These are phyloP conservation scores for Claviceps pazoutovae DNA, from an alignment of 2,329 filamentous ascomycete genomes.

Conservation along the genomic window DNA sequence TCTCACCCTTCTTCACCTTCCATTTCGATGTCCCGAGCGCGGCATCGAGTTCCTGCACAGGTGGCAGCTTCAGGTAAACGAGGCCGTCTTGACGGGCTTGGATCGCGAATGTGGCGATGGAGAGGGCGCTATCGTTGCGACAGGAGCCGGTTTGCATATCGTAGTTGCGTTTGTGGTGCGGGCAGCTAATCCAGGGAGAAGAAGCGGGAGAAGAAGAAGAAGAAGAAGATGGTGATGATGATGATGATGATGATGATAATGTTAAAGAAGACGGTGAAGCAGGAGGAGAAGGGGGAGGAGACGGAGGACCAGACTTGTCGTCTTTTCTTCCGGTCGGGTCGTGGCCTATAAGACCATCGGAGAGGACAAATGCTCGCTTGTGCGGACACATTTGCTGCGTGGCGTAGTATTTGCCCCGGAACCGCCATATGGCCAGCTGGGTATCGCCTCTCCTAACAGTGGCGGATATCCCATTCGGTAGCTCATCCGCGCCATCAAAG, in stretches of 20 bases:
- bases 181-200: slow-evolving; percentile 70
- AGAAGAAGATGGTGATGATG: slow-evolving; percentile 8
- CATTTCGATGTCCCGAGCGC: slow-evolving; percentile 67
- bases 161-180: slow-evolving; percentile 83
- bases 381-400: slow-evolving; percentile 93
- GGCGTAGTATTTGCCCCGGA: slow-evolving; percentile 67
- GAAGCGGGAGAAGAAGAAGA: slow-evolving; percentile 31
- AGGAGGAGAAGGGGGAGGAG: too few species aligned
- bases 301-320: neutral
- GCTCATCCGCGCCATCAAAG: slow-evolving; percentile 49
- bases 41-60: slow-evolving; percentile 65
- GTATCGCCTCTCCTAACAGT: slow-evolving; percentile 79
- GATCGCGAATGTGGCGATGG: slow-evolving; percentile 68
- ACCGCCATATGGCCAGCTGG: slow-evolving; percentile 75
- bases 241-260: neutral
- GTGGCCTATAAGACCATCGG: slow-evolving; percentile 64
- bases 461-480: slow-evolving; percentile 59
- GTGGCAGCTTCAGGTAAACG: slow-evolving; percentile 69
- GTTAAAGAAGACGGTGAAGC: neutral
- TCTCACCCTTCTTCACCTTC: slow-evolving; percentile 62
- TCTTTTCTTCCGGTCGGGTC: slow-evolving; percentile 22
- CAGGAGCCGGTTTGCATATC: slow-evolving; percentile 60
- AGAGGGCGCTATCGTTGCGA: slow-evolving; percentile 58
- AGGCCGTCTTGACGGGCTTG: slow-evolving; percentile 61
- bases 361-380: slow-evolving; percentile 79